These are phyloP conservation scores for Phytopythium vexans DNA, from an alignment of 352 stramenopile genomes.

Conservation along the genomic window DNA sequence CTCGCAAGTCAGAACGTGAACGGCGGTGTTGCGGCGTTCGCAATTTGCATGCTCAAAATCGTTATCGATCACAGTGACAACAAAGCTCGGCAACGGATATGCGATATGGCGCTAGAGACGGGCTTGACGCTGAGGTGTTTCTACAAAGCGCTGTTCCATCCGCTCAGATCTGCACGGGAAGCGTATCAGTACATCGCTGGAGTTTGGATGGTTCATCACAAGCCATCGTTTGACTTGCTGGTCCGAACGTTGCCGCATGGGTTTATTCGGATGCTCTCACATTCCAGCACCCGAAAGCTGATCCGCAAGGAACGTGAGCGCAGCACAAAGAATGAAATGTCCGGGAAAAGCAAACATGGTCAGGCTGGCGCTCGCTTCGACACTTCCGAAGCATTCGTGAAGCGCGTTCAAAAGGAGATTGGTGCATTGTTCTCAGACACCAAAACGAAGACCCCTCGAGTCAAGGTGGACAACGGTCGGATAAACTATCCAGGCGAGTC, in stretches of 20 bases:
- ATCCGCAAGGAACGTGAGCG: conserved; percentile 52
- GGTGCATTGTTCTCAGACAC: conserved; percentile 31
- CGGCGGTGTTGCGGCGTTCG: conserved; percentile 51
- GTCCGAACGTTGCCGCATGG: conserved; percentile 57
- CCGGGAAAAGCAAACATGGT: conserved; percentile 18
- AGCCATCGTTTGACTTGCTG: conserved; percentile 67
- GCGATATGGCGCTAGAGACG: conserved; percentile 61
- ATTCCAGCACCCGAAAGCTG: conserved; percentile 51
- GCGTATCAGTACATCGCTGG: conserved; percentile 71
- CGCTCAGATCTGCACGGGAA: conserved; percentile 46
- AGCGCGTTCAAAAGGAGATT: conserved; percentile 64
- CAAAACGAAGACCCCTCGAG: conserved; percentile 12
- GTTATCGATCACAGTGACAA: conserved; percentile 68
- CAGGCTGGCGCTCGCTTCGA: conserved; percentile 18
- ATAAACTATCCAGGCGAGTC: conserved; percentile 80
- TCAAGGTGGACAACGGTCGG: conserved; percentile 47
- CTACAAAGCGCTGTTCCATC: conserved; percentile 71
- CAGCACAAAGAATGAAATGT: conserved; percentile 22
- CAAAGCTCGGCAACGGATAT: conserved; percentile 57
- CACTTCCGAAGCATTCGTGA: conserved; percentile 62
- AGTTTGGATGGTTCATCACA: conserved; percentile 80
- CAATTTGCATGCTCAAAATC: conserved; percentile 64
- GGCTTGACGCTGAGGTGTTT: conserved; percentile 56
- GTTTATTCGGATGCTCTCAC: conserved; percentile 77
- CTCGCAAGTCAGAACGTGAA: conserved; percentile 44